A percentile compares a stretch with the other conserved stretches of the same genome.
Conservation (phyloP, 177 flowering plant species). For the Vitis hybrid region DNA sequence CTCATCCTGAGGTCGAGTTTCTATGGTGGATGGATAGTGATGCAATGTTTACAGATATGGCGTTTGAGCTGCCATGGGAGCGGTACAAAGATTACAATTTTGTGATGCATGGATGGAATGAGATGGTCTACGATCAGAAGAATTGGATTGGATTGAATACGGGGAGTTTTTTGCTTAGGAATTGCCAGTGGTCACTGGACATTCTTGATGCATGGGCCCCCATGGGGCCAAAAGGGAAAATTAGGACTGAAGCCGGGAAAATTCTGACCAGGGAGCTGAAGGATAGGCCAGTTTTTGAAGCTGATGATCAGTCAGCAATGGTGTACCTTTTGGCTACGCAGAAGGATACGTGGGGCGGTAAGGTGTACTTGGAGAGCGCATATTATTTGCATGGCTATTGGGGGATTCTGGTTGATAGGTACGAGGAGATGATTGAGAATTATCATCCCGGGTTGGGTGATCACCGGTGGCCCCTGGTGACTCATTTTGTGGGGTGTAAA, state of each 20-base stretch:
- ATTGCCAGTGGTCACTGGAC: slow-evolving; percentile 54
- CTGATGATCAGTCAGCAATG: slow-evolving; percentile 62
- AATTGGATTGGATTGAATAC: slow-evolving; percentile 55
- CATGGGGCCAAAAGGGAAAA: slow-evolving; percentile 54
- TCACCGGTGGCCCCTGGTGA: slow-evolving; percentile 37
- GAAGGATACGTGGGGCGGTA: slow-evolving; percentile 44
- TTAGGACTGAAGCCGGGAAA: slow-evolving; percentile 43
- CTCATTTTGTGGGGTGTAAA: slow-evolving; percentile 44
- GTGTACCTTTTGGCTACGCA: slow-evolving; percentile 42
- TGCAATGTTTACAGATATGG: slow-evolving; percentile 53
- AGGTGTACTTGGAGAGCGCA: slow-evolving; percentile 46
- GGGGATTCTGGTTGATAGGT: slow-evolving; percentile 54
- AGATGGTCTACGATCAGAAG: slow-evolving; percentile 50
- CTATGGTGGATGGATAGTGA: slow-evolving; percentile 70
- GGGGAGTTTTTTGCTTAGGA: slow-evolving; percentile 54
- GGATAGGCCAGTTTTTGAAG: slow-evolving; percentile 51
- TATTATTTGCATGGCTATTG: slow-evolving; percentile 57
- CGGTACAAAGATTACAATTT: slow-evolving; percentile 44
- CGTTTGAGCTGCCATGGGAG: slow-evolving; percentile 53
- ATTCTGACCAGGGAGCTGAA: slow-evolving; percentile 46
- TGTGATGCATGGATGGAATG: slow-evolving; percentile 57
- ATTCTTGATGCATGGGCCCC: slow-evolving; percentile 49
- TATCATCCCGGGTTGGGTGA: slow-evolving; percentile 37
- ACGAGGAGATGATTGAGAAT: slow-evolving; percentile 42
- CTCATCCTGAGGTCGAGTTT: slow-evolving; percentile 58